Evolutionary conservation across 345 rosid species (phyloP).

Genomic region (Rhodamnia argentea): DNA sequence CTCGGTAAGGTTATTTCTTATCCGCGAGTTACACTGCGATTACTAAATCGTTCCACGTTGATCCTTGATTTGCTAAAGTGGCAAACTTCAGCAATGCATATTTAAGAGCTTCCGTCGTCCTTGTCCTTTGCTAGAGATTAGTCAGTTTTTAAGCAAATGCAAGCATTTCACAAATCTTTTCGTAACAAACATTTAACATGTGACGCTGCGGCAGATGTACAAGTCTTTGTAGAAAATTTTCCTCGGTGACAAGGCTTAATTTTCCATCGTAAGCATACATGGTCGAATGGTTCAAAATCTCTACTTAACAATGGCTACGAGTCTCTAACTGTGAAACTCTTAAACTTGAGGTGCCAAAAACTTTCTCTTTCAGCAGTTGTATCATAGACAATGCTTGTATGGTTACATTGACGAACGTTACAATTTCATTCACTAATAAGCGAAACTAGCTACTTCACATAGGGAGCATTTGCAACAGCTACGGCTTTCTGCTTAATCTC

Average conservation of each 20-base stretch:
- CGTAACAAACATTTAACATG: background rate
- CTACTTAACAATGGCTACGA: too few species aligned
- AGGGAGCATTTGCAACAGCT: conserved; percentile 36
- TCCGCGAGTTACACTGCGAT: background rate
- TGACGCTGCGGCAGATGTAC: background rate
- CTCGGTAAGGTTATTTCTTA: conserved; percentile 11
- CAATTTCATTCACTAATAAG: background rate
- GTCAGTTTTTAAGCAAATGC: too few species aligned
- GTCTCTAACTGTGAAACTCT: background rate
- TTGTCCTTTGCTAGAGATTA: too few species aligned
- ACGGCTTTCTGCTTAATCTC: conserved; percentile 23
- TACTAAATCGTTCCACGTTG: background rate
- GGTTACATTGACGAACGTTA: background rate
- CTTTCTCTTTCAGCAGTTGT: too few species aligned
- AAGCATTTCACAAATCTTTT: too few species aligned
- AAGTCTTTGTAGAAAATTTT: background rate
- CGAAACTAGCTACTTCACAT: background rate
- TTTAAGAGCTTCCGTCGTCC: too few species aligned
- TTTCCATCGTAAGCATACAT: too few species aligned
- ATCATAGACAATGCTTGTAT: too few species aligned
- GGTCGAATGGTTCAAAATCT: too few species aligned
- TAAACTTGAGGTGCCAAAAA: background rate
- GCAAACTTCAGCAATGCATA: background rate
- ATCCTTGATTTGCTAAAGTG: background rate
- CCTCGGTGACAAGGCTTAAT: too few species aligned